Evolutionary conservation across 2,329 filamentous ascomycete species (phyloP).

Genomic region (Aspergillus pseudoviridinutans): DNA sequence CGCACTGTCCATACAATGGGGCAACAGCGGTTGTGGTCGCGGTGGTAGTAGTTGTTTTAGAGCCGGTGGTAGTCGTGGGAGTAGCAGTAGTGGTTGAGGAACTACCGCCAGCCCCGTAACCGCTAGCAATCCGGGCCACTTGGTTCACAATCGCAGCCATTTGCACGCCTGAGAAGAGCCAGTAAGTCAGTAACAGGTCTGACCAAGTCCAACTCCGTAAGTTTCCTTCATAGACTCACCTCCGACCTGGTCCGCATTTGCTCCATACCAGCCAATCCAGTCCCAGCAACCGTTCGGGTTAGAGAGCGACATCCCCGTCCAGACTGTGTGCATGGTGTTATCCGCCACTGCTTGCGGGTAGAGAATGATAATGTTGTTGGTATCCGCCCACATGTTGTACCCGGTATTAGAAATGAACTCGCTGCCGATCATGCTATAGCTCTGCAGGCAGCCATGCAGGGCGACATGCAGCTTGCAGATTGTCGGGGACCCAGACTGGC

Average conservation of each 20-base stretch:
- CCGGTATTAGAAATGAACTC: constrained; percentile 14
- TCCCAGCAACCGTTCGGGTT: constrained; percentile 18
- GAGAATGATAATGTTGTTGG: constrained; percentile 13
- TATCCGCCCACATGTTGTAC: constrained; percentile 15
- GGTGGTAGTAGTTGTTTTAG: neutral
- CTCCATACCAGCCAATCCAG: constrained; percentile 16
- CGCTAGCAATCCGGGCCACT: constrained; percentile 13
- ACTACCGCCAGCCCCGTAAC: neutral
- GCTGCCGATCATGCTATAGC: constrained; percentile 9
- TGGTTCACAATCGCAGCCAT: constrained; percentile 18
- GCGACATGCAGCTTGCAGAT: constrained; percentile 14
- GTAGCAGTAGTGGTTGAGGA: neutral
- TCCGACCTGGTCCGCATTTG: constrained; percentile 11
- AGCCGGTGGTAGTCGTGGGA: neutral
- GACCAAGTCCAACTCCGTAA: neutral
- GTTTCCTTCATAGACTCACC: neutral
- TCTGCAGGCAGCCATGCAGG: constrained; percentile 14
- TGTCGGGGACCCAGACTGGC: constrained; percentile 4
- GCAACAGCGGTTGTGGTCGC: neutral
- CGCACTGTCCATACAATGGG: neutral
- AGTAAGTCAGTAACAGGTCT: neutral
- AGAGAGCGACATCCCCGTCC: constrained; percentile 6
- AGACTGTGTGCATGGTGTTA: constrained; percentile 8
- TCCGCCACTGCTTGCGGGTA: constrained; percentile 12
- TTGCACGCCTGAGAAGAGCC: constrained; percentile 4